Percentiles rank a stretch among this genome's conserved stretches.
phyloP scores from a whole-genome alignment of 2,329 filamentous ascomycete species.

The Tolypocladium ovalisporum region DNA sequence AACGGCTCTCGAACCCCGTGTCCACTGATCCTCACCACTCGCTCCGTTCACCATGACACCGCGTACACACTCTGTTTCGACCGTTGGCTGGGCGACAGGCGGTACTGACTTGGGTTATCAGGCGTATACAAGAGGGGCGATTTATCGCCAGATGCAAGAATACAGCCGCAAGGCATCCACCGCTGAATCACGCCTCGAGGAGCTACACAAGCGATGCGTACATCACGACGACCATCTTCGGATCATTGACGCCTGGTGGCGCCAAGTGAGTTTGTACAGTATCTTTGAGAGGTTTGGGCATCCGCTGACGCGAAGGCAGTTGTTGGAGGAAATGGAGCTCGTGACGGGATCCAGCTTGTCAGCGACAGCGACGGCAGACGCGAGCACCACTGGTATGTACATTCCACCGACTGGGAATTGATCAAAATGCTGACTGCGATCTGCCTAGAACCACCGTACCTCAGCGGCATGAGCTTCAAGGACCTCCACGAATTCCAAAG shows the following conservation, averaged over 20 bases:
- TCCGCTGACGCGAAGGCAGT: constrained; percentile 22
- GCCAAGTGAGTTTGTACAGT: constrained; percentile 54
- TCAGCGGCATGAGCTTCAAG: constrained; percentile 50
- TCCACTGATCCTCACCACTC: constrained; percentile 3
- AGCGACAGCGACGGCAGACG: constrained; percentile 7
- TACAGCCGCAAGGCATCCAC: constrained; percentile 85
- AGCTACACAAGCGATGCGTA: constrained; percentile 64
- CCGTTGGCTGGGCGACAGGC: neutral
- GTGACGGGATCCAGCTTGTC: constrained; percentile 39
- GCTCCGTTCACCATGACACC: constrained; percentile 5
- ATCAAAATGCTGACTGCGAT: constrained; percentile 11
- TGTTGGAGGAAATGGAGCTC: constrained; percentile 53
- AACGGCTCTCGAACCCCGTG: constrained; percentile 12
- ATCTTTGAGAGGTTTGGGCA: neutral
- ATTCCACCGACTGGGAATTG: neutral
- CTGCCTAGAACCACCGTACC: constrained; percentile 38
- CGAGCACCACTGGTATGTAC: constrained; percentile 13
- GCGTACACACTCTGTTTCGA: neutral
- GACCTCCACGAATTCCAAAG: constrained; percentile 64
- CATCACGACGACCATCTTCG: constrained; percentile 91
- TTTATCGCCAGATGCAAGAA: constrained; percentile 94
- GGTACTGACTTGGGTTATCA: constrained; percentile 16
- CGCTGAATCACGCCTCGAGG: constrained; percentile 69
- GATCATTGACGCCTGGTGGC: constrained; percentile 86
- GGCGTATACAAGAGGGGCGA: constrained; percentile 68